Percentiles rank a stretch among this genome's conserved stretches.
Conservation (phyloP, 768 basidiomycete species). For the Neoboletus subvelutipes region DNA sequence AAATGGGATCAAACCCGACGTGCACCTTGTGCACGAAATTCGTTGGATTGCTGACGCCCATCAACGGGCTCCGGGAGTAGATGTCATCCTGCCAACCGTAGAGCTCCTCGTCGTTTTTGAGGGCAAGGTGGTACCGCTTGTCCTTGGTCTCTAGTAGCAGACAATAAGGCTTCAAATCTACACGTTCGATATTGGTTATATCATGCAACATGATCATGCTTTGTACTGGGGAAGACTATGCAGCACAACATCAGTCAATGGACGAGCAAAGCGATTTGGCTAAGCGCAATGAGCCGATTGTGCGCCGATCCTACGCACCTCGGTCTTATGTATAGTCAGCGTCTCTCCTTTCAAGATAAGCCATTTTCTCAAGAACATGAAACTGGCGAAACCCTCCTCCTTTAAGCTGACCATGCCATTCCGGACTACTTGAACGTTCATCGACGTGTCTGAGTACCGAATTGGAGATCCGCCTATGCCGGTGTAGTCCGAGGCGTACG, state of each 20-base stretch:
- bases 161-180: constrained; percentile 94
- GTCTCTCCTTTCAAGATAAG: constrained; percentile 79
- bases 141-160: constrained; percentile 83
- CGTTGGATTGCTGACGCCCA: constrained; percentile 92
- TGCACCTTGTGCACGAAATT: constrained; percentile 99
- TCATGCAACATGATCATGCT: constrained; percentile 67
- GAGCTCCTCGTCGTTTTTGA: constrained; percentile 95
- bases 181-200: constrained; percentile 85
- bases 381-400: constrained; percentile 91
- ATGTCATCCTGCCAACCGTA: constrained; percentile 99
- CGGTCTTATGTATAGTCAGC: constrained; percentile 84
- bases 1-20: constrained; percentile 93
- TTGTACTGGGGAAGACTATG: constrained; percentile 55
- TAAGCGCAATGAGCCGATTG: neutral
- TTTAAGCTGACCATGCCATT: constrained; percentile 82
- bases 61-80: constrained; percentile 85
- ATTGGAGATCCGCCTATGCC: constrained; percentile 82
- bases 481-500: constrained; percentile 66
- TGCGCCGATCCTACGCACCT: constrained; percentile 52
- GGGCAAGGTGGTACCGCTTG: constrained; percentile 73
- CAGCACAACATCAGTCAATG: constrained; percentile 8
- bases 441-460: constrained; percentile 40
- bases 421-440: constrained; percentile 52
- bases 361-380: constrained; percentile 92
- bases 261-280: neutral